Conservation (phyloP, 2,329 filamentous ascomycete genomes). For the Alternaria sp. region DNA sequence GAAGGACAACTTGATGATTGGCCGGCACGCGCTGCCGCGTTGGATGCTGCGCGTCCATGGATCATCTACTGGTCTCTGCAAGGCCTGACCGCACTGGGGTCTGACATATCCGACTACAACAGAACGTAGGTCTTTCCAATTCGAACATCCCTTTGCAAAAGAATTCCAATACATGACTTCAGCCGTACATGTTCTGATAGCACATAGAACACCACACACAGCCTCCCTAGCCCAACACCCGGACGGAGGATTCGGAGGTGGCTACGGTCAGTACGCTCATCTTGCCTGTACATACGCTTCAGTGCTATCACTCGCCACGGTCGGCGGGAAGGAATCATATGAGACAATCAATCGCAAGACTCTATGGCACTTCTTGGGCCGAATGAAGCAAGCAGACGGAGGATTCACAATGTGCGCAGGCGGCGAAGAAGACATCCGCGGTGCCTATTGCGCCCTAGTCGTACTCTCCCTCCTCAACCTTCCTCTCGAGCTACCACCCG, state of each 20-base stretch:
- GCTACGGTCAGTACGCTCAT: conserved; percentile 89
- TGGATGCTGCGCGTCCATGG: conserved; percentile 92
- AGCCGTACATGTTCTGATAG: conserved; percentile 15
- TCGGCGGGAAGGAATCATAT: conserved; percentile 76
- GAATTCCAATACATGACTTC: not conserved
- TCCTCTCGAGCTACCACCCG: conserved; percentile 76
- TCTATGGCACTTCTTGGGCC: conserved; percentile 91
- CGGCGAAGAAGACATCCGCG: conserved; percentile 91
- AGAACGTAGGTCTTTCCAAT: conserved; percentile 59
- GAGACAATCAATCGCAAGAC: conserved; percentile 78
- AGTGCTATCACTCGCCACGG: conserved; percentile 77
- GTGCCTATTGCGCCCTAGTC: conserved; percentile 89
- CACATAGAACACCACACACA: conserved; percentile 68
- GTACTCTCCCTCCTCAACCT: conserved; percentile 83
- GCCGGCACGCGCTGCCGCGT: conserved; percentile 71
- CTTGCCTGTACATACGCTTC: conserved; percentile 88
- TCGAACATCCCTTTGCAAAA: not conserved
- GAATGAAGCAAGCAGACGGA: conserved; percentile 83
- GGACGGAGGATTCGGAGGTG: conserved; percentile 87
- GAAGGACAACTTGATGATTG: conserved; percentile 63
- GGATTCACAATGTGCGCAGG: conserved; percentile 87
- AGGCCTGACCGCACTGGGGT: conserved; percentile 75
- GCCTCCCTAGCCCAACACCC: conserved; percentile 82
- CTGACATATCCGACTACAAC: conserved; percentile 71
- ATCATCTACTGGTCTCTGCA: conserved; percentile 90